Conservation (phyloP, 2,329 filamentous ascomycete genomes). For the Thielaviopsis populi region DNA sequence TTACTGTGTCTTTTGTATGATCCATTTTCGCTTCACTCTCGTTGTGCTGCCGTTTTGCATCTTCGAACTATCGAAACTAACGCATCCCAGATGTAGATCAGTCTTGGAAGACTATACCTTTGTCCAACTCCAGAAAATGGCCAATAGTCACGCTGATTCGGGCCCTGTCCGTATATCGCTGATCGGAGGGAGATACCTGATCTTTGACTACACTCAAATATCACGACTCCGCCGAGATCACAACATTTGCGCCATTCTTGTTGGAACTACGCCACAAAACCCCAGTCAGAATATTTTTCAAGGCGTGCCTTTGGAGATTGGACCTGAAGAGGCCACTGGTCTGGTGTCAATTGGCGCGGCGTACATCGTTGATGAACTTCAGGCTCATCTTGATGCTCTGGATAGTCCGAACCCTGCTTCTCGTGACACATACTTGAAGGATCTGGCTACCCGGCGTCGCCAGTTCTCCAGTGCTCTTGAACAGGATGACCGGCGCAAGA, state of each 20-base stretch:
- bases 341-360: slow-evolving; percentile 64
- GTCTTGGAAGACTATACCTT: neutral
- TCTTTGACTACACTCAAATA: slow-evolving; percentile 76
- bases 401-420: slow-evolving; percentile 32
- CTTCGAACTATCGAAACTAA: slow-evolving; percentile 4
- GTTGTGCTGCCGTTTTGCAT: neutral
- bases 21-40: slow-evolving; percentile 2
- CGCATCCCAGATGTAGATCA: slow-evolving; percentile 12
- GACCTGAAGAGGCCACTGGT: slow-evolving; percentile 75
- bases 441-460: slow-evolving; percentile 10
- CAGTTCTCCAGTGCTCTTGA: slow-evolving; percentile 8
- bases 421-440: slow-evolving; percentile 3
- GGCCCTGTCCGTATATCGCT: slow-evolving; percentile 60
- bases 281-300: slow-evolving; percentile 92
- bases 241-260: slow-evolving; percentile 72
- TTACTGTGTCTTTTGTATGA: slow-evolving; percentile 17
- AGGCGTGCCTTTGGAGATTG: slow-evolving; percentile 73
- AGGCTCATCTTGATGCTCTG: slow-evolving; percentile 52
- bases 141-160: neutral
- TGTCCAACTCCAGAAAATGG: neutral
- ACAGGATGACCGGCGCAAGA: slow-evolving; percentile 13
- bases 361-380: slow-evolving; percentile 65
- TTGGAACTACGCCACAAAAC: slow-evolving; percentile 78
- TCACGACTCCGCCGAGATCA: slow-evolving; percentile 63
- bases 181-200: slow-evolving; percentile 65